Base-by-base conservation (phyloP, 352 stramenopile species). In the Phytophthora podocarpi region DNA sequence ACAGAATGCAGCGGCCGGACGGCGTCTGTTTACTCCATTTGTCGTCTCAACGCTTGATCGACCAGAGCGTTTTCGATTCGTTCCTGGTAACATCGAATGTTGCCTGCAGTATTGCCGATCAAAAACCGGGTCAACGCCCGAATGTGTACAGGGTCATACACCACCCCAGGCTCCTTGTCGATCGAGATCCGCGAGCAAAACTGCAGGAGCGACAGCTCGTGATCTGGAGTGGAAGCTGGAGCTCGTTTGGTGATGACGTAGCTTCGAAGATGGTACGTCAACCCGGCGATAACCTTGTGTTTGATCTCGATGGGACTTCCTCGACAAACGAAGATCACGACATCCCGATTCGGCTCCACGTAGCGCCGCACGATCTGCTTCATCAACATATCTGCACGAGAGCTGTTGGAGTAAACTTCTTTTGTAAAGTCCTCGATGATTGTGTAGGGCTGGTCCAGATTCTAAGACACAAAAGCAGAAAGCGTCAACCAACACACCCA, bases 171-270 rank as follows among this genome's bases (percentile, higher is more conserved):
- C 15, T 53, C 68, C 15, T 76, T 71, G 45, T 87, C 68, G 20
- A 79, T 74, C 7, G 76, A 82, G 23, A 81, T 78, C 26, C 80
- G 65, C 15, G 72, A 69, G 53, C 74, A 85, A 62, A 72, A 74
- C 57, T 87, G 74, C 50, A 90, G 46, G 16, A 87, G 65, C 24
- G 76, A 71, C 26, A 70, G 53, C 10, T 82, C 64, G 5, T 64
- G 40, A 41, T 67, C 48, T 23, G 49, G 37, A 23, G 66, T 66
- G 18, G 74, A 79, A 4, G 43, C 34, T 27, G 40, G 43, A 16
- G 78, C 59, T 50, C 58, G 69, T 47, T 76, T 78, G 18, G 85
- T 60, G 26, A 90, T 46, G 23, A 80, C 64, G 47, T 65, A 72
- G 35, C 58, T 31, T 10, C 59, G 39, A 41, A 68, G 46, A 23